Percentiles rank a stretch among this genome's conserved stretches.
Evolutionary conservation across 2,329 filamentous ascomycete genomes (phyloP).

Genomic region (Trichoderma asperellum): DNA sequence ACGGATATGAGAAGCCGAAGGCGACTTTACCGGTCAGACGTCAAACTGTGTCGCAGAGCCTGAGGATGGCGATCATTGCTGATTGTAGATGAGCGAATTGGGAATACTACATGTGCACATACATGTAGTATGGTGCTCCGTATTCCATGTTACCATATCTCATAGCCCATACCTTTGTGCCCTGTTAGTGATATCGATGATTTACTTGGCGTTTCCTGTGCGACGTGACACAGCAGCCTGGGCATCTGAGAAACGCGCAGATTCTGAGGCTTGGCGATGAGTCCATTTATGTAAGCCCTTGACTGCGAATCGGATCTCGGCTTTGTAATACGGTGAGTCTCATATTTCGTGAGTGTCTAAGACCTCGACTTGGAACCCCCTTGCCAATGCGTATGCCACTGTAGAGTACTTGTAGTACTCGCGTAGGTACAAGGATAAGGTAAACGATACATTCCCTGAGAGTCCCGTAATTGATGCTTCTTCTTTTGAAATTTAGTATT

Average conservation of each 20-base stretch:
- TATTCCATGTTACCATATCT: background rate
- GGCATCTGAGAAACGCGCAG: conserved; percentile 3
- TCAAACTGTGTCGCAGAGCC: background rate
- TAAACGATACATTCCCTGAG: background rate
- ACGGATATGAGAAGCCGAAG: background rate
- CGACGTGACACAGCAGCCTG: conserved; percentile 1
- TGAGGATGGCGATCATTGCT: background rate
- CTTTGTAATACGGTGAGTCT: background rate
- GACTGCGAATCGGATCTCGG: background rate
- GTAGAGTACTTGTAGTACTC: background rate
- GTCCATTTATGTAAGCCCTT: background rate
- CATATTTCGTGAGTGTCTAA: background rate
- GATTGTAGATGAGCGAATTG: background rate
- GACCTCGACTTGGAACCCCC: background rate
- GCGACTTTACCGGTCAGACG: background rate
- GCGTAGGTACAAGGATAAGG: background rate
- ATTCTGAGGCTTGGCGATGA: conserved; percentile 6
- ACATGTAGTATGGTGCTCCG: background rate
- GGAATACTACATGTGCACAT: background rate
- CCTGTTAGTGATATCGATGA: background rate
- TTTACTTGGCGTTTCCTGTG: background rate
- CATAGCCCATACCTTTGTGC: background rate
- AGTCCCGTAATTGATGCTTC: background rate
- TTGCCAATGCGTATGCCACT: background rate
- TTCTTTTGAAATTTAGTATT: background rate